phyloP scores from a whole-genome alignment of 1,139 yeast genomes.

The Chernovozyma sophiae-reginae region DNA sequence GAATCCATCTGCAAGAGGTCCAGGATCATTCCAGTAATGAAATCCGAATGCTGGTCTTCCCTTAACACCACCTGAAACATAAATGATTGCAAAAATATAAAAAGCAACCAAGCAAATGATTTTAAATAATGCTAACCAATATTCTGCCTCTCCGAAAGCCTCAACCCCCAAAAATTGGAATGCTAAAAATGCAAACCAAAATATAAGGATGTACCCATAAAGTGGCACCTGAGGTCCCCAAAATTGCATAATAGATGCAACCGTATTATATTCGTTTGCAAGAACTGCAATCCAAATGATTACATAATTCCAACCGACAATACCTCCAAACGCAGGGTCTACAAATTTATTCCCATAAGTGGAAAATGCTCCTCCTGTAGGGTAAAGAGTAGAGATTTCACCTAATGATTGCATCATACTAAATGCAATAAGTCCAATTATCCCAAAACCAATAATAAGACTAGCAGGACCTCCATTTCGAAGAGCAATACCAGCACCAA shows the following conservation, averaged over 20 bases:
- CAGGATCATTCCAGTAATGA: conserved; percentile 51
- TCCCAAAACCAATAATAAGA: conserved; percentile 40
- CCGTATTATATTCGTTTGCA: conserved; percentile 56
- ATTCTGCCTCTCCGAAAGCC: conserved; percentile 66
- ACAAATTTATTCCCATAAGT: conserved; percentile 49
- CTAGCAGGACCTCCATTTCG: conserved; percentile 43
- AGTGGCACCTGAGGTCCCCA: conserved; percentile 63
- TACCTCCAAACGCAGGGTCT: conserved; percentile 57
- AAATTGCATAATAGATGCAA: conserved; percentile 48
- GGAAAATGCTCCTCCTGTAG: conserved; percentile 53
- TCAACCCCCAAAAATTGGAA: conserved; percentile 56
- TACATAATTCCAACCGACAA: conserved; percentile 61
- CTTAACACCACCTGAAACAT: conserved; percentile 64
- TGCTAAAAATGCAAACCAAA: conserved; percentile 51
- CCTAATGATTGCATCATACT: conserved; percentile 58
- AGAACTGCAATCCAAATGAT: conserved; percentile 60
- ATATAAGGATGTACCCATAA: conserved; percentile 53
- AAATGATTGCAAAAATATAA: conserved; percentile 54
- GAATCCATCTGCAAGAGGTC: conserved; percentile 51
- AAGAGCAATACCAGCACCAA: conserved; percentile 45
- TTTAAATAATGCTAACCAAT: conserved; percentile 57
- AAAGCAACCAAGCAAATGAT: conserved; percentile 53
- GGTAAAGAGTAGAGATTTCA: conserved; percentile 50
- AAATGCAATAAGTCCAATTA: conserved; percentile 53
- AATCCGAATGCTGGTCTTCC: conserved; percentile 50